Conservation (phyloP, 2,329 filamentous ascomycete genomes). For the Fusarium dimerum region DNA sequence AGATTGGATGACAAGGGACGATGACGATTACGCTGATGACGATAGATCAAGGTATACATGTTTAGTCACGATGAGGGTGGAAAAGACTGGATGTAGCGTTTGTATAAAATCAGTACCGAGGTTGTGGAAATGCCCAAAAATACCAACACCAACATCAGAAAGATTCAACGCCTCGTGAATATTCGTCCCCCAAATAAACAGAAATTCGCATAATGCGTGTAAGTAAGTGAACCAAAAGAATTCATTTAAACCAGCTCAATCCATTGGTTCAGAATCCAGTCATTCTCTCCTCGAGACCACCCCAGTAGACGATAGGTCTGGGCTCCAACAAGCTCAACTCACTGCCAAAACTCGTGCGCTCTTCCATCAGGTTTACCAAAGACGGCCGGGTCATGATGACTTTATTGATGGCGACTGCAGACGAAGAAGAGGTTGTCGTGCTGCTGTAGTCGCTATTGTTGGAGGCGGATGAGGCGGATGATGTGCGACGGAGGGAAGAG, state of each 20-base stretch:
- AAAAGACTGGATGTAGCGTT: background rate
- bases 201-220: no score
- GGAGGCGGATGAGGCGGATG: constrained; percentile 41
- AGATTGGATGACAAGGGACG: background rate
- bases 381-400: constrained; percentile 60
- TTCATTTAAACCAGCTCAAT: constrained; percentile 1
- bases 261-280: constrained; percentile 33
- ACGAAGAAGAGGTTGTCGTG: constrained; percentile 45
- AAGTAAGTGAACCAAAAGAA: no score
- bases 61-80: no score
- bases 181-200: background rate
- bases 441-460: constrained; percentile 43
- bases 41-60: no score
- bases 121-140: background rate
- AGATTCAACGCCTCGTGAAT: background rate
- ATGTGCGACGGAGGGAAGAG: constrained; percentile 54
- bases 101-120: background rate
- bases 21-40: constrained; percentile 1
- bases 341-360: constrained; percentile 52
- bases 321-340: constrained; percentile 62
- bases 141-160: background rate
- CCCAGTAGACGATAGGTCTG: constrained; percentile 63
- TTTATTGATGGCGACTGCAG: constrained; percentile 56
- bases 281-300: constrained; percentile 63
- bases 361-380: constrained; percentile 58